These are phyloP conservation scores for Pleurotus ostreatus DNA, from an alignment of 768 basidiomycete species.

Conservation along the genomic window DNA sequence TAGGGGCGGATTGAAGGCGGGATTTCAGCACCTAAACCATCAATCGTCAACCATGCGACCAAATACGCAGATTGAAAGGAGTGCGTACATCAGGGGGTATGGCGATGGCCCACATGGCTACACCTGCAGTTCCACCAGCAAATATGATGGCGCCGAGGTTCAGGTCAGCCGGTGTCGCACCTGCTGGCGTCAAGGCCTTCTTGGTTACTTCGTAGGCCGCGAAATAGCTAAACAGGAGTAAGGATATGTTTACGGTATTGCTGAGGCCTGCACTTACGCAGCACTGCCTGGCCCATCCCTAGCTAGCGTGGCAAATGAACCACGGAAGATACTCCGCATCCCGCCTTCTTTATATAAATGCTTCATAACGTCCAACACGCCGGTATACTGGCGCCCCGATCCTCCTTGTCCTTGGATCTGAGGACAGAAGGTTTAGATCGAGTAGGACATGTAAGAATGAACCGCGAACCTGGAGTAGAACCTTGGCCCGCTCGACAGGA, in stretches of 20 bases:
- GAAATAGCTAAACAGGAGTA: constrained; percentile 69
- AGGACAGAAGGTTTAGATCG: not conserved
- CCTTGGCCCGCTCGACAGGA: constrained; percentile 96
- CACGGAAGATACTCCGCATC: constrained; percentile 85
- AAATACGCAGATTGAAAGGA: not conserved
- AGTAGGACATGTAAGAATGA: not conserved
- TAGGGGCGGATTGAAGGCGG: constrained; percentile 92
- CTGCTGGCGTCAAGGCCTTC: constrained; percentile 76
- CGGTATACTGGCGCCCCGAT: constrained; percentile 71
- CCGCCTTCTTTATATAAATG: constrained; percentile 95
- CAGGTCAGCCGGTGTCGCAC: constrained; percentile 74
- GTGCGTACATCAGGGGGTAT: constrained; percentile 90
- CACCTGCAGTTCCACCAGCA: constrained; percentile 91
- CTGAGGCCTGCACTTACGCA: constrained; percentile 53
- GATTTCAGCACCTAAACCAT: constrained; percentile 84
- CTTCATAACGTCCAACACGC: constrained; percentile 86
- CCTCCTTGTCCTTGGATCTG: constrained; percentile 88
- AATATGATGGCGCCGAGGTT: constrained; percentile 84
- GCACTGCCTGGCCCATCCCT: constrained; percentile 97
- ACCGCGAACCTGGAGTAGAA: constrained; percentile 74
- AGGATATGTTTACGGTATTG: too few relatives aligned
- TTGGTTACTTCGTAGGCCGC: constrained; percentile 96
- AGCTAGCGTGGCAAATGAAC: constrained; percentile 88
- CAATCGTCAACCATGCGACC: not conserved
- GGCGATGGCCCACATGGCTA: constrained; percentile 97